A percentile compares a stretch with the other conserved stretches of the same genome.
phyloP scores from a whole-genome alignment of 768 basidiomycete genomes.

The Suillus luteus region DNA sequence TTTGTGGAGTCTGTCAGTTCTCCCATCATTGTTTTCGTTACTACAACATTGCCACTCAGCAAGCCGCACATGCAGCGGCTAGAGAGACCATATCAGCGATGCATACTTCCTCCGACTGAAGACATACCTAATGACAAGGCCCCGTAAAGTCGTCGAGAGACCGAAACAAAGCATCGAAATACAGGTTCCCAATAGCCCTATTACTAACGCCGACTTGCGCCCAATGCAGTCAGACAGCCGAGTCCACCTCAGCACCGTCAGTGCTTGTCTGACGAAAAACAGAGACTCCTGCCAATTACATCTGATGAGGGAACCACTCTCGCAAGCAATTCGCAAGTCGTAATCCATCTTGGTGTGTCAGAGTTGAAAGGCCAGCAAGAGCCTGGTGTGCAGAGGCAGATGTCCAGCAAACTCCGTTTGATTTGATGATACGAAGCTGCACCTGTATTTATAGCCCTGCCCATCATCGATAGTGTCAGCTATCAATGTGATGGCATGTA shows the following conservation, averaged over 20 bases:
- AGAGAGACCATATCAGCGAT: neutral
- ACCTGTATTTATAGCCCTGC: neutral
- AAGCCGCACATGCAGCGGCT: conserved; percentile 39
- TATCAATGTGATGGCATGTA: neutral
- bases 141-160: conserved; percentile 55
- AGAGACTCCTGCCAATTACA: conserved; percentile 51
- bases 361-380: neutral
- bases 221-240: conserved; percentile 60
- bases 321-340: neutral
- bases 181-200: conserved; percentile 52
- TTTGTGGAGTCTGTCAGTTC: conserved; percentile 51
- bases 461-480: neutral
- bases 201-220: conserved; percentile 60
- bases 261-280: conserved; percentile 59
- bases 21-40: conserved; percentile 72
- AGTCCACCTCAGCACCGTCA: conserved; percentile 65
- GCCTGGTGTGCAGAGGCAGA: neutral
- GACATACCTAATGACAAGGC: conserved; percentile 56
- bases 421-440: neutral
- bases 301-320: neutral
- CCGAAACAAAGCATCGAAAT: conserved; percentile 63
- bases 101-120: neutral
- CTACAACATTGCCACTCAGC: conserved; percentile 45
- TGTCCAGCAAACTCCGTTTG: neutral
- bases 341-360: neutral